Percentiles rank a stretch among this genome's conserved stretches.
Conservation (phyloP, 192 early-diverging fungal species). For the Coemansia interrupta region DNA sequence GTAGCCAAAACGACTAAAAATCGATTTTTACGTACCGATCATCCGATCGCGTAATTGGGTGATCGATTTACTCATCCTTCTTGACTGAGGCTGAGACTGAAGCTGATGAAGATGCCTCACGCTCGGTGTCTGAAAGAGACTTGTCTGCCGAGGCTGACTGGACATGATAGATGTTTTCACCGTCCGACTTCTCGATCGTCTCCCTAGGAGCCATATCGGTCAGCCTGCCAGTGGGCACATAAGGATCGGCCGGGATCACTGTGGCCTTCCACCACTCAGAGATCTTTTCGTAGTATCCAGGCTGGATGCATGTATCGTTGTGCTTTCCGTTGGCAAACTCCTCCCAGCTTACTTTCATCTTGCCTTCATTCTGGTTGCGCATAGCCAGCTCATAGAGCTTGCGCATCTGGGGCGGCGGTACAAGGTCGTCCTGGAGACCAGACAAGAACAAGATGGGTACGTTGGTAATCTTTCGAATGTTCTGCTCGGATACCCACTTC, state of each 20-base stretch:
- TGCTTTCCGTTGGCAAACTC: conserved; percentile 82
- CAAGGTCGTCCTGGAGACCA: conserved; percentile 79
- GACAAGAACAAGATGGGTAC: conserved; percentile 81
- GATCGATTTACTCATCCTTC: background rate
- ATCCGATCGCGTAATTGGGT: background rate
- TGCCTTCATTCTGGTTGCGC: conserved; percentile 27
- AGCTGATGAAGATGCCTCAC: conserved; percentile 1
- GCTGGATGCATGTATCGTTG: conserved; percentile 87
- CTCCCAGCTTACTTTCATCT: conserved; percentile 45
- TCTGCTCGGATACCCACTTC: conserved; percentile 78
- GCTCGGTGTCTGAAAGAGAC: conserved; percentile 22
- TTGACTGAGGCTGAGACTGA: background rate
- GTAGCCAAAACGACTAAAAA: background rate
- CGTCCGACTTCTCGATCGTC: conserved; percentile 42
- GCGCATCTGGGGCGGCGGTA: conserved; percentile 85
- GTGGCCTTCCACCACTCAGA: conserved; percentile 37
- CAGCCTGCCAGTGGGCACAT: conserved; percentile 49
- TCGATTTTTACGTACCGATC: background rate
- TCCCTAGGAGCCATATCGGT: conserved; percentile 34
- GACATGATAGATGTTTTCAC: conserved; percentile 39
- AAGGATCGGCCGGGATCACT: conserved; percentile 35
- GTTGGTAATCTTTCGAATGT: conserved; percentile 61
- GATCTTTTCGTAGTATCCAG: conserved; percentile 79
- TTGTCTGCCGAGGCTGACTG: conserved; percentile 35
- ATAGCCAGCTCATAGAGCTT: conserved; percentile 63